These are phyloP conservation scores for Eucalyptus leucophloia DNA, from an alignment of 345 rosid species.

Conservation along the genomic window DNA sequence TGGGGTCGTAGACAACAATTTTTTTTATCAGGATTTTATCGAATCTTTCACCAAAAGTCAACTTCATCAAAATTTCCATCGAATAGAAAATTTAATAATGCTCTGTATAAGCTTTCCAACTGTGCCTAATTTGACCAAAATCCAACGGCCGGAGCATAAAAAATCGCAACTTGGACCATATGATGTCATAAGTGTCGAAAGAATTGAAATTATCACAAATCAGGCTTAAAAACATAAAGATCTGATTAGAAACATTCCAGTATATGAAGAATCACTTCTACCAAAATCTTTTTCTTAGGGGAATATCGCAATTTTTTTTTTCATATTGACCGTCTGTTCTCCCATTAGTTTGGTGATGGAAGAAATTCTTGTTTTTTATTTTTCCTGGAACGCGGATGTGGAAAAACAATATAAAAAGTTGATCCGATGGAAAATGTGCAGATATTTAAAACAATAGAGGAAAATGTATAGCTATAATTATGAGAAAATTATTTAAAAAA, in stretches of 20 bases:
- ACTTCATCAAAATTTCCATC: background rate
- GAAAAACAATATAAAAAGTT: too few relatives aligned
- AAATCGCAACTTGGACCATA: background rate
- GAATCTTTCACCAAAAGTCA: background rate
- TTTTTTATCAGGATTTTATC: background rate
- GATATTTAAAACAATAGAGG: too few relatives aligned
- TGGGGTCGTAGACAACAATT: background rate
- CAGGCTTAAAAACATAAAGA: background rate
- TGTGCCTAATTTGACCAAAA: background rate
- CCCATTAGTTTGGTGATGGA: too few relatives aligned
- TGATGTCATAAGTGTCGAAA: background rate
- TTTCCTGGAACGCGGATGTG: too few relatives aligned
- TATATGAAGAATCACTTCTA: background rate
- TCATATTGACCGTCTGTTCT: background rate
- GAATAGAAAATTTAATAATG: background rate
- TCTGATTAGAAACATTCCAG: background rate
- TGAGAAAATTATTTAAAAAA: accelerated
- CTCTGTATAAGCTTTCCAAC: background rate
- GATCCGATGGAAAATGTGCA: too few relatives aligned
- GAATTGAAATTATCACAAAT: background rate
- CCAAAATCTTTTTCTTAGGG: too few relatives aligned
- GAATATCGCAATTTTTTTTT: too few relatives aligned
- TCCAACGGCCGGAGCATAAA: background rate
- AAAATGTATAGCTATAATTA: too few relatives aligned
- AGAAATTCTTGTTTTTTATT: too few relatives aligned